Conservation (phyloP, 2,329 filamentous ascomycete genomes). For the Diaporthe ampelina region DNA sequence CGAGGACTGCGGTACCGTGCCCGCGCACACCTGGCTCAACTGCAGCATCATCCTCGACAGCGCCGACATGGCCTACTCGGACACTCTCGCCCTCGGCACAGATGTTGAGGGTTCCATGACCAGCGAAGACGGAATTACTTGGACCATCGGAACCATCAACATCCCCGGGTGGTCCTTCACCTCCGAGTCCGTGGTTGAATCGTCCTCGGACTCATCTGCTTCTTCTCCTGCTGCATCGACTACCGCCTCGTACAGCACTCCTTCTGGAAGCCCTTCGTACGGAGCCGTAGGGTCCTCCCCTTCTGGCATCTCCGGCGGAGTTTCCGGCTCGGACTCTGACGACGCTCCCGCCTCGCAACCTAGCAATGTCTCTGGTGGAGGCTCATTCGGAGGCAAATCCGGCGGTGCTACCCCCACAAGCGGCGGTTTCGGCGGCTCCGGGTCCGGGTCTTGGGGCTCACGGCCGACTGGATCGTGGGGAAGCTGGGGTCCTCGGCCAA, state of each 20-base stretch:
- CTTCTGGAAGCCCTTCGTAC: neutral
- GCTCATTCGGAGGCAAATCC: neutral
- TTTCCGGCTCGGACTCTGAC: neutral
- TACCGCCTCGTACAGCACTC: neutral
- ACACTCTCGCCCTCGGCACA: slow-evolving; percentile 37
- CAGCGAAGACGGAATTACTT: slow-evolving; percentile 36
- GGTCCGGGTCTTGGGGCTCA: neutral
- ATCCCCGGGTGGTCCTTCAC: slow-evolving; percentile 37
- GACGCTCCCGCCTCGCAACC: neutral
- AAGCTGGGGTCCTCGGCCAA: slow-evolving; percentile 5
- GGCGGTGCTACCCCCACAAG: neutral
- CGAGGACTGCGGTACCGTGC: slow-evolving; percentile 77
- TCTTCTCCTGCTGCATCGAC: neutral
- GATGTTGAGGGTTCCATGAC: slow-evolving; percentile 39
- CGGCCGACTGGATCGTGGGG: slow-evolving; percentile 18
- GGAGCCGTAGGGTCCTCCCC: neutral
- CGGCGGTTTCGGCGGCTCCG: neutral
- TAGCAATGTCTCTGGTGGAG: neutral
- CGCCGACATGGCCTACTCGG: slow-evolving; percentile 36
- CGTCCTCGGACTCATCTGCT: neutral
- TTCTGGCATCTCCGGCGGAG: neutral
- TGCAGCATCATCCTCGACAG: slow-evolving; percentile 39
- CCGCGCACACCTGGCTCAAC: slow-evolving; percentile 40
- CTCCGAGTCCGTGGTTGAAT: slow-evolving; percentile 4
- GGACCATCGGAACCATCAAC: slow-evolving; percentile 38